Percentiles rank a stretch among this genome's conserved stretches.
Evolutionary conservation across 2,329 filamentous ascomycete species (phyloP).

Genomic region (Microdochium bolleyi): DNA sequence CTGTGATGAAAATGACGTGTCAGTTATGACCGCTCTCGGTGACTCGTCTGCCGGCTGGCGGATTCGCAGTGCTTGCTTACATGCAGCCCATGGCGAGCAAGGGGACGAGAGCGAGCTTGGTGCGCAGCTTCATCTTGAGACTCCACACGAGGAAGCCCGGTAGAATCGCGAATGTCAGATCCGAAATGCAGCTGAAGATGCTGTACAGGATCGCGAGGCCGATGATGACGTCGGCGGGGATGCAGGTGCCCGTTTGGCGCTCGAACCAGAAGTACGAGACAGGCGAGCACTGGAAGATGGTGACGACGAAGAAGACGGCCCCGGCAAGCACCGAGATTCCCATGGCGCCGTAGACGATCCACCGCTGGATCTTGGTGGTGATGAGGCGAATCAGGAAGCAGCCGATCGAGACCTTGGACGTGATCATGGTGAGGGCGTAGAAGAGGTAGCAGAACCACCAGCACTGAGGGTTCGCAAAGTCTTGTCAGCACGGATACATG

Average conservation of each 20-base stretch:
- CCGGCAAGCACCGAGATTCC: constrained; percentile 8
- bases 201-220: constrained; percentile 36
- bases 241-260: constrained; percentile 12
- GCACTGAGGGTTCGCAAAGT: constrained; percentile 5
- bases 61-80: too few species aligned
- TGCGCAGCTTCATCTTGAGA: constrained; percentile 35
- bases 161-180: constrained; percentile 42
- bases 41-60: too few species aligned
- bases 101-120: constrained; percentile 34
- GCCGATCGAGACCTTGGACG: constrained; percentile 13
- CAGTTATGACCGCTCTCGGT: too few species aligned
- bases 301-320: constrained; percentile 13
- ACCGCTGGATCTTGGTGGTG: constrained; percentile 7
- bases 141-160: constrained; percentile 37
- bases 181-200: constrained; percentile 33
- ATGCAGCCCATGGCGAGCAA: constrained; percentile 41
- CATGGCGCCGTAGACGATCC: constrained; percentile 11
- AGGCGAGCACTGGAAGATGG: constrained; percentile 11
- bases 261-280: constrained; percentile 12
- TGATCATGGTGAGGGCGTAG: constrained; percentile 12
- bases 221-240: constrained; percentile 27
- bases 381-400: constrained; percentile 14
- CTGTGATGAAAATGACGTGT: background rate
- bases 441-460: constrained; percentile 14
- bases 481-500: background rate